A percentile compares a stretch with the other conserved stretches of the same genome.
Evolutionary conservation across 495 filamentous ascomycete species (phyloP).

Genomic region (Cudoniella acicularis): DNA sequence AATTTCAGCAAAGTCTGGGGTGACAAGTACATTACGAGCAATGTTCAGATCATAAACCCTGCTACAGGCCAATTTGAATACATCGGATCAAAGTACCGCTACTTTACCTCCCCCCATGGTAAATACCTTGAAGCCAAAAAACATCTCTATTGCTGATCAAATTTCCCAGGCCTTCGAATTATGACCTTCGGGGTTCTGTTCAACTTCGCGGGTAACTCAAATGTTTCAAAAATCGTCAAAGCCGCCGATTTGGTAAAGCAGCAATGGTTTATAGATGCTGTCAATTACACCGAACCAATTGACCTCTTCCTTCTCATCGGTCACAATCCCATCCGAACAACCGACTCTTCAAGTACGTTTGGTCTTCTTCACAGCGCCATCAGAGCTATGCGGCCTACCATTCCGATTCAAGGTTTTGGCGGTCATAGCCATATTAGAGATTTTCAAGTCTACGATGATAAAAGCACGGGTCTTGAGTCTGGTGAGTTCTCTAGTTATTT

Average conservation of each 20-base stretch:
- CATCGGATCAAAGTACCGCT: slow-evolving; percentile 84
- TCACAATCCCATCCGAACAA: slow-evolving; percentile 64
- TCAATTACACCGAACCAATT: slow-evolving; percentile 75
- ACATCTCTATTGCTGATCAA: too few relatives aligned
- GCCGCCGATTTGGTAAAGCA: slow-evolving; percentile 75
- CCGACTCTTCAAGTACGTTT: slow-evolving; percentile 51
- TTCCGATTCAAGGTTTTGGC: slow-evolving; percentile 78
- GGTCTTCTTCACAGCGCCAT: slow-evolving; percentile 62
- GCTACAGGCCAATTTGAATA: slow-evolving; percentile 59
- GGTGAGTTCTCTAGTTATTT: slow-evolving; percentile 30
- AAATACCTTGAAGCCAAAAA: too few relatives aligned
- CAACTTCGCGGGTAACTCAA: slow-evolving; percentile 81
- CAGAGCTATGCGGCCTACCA: slow-evolving; percentile 57
- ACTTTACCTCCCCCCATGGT: slow-evolving; percentile 64
- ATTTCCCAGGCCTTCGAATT: slow-evolving; percentile 68
- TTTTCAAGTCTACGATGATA: slow-evolving; percentile 64
- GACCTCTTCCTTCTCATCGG: slow-evolving; percentile 86
- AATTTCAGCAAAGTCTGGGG: slow-evolving; percentile 55
- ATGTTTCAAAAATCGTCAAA: slow-evolving; percentile 77
- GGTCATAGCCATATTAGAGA: slow-evolving; percentile 82
- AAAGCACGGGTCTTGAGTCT: slow-evolving; percentile 69
- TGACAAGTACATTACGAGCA: slow-evolving; percentile 67
- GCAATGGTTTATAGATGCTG: slow-evolving; percentile 81
- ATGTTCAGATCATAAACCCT: slow-evolving; percentile 70
- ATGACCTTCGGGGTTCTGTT: slow-evolving; percentile 89